phyloP scores from a whole-genome alignment of 345 rosid genomes.

The Conringia planisiliqua region DNA sequence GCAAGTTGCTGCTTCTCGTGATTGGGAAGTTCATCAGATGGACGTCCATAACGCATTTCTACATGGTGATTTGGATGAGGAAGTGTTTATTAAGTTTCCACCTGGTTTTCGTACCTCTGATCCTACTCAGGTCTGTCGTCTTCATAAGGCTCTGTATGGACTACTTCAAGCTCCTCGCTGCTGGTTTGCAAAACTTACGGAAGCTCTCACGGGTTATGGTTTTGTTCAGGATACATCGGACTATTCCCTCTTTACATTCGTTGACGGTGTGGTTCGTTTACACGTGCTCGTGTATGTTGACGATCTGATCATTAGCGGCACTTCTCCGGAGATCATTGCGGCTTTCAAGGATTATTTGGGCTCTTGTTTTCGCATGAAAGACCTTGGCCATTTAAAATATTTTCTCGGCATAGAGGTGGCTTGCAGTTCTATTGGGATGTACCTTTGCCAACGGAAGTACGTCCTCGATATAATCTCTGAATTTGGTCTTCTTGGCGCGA shows the following conservation, averaged over 20 bases:
- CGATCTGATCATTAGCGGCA: neutral
- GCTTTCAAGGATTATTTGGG: neutral
- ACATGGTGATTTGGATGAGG: neutral
- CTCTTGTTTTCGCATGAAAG: neutral
- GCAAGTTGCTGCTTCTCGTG: neutral
- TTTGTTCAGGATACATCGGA: neutral
- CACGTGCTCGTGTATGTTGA: neutral
- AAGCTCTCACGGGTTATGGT: neutral
- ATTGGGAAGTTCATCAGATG: neutral
- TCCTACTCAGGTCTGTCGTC: neutral
- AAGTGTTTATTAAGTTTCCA: neutral
- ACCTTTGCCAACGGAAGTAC: no score
- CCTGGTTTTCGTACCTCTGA: neutral
- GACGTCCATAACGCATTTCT: neutral
- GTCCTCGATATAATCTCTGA: no score
- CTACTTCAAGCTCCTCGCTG: neutral
- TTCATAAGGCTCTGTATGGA: neutral
- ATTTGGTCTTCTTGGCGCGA: no score
- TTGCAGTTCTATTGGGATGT: no score
- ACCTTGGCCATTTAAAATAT: no score
- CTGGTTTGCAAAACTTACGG: neutral
- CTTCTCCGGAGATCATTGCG: neutral
- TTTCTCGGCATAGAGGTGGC: no score
- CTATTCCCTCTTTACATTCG: neutral
- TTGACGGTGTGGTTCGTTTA: neutral